phyloP scores from a whole-genome alignment of 352 stramenopile genomes.

The Globisporangium cylindrosporum region DNA sequence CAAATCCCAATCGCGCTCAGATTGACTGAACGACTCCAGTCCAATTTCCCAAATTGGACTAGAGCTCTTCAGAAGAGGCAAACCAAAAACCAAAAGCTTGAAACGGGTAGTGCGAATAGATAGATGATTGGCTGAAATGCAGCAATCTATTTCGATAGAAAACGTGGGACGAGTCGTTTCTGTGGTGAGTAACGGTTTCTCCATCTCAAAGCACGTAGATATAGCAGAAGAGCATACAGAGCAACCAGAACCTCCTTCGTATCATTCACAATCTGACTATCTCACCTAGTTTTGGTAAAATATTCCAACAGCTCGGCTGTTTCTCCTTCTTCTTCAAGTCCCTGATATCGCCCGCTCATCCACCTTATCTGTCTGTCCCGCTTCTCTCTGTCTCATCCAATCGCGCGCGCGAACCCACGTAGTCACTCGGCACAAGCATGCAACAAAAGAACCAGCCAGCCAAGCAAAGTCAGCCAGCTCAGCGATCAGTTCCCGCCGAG shows the following conservation, averaged over 20 bases:
- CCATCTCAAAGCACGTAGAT: not conserved
- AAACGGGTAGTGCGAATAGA: not conserved
- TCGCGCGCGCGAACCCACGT: not conserved
- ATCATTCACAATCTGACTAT: no score
- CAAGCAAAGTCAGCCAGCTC: not conserved
- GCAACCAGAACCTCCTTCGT: no score
- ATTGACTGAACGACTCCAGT: not conserved
- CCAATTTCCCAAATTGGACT: not conserved
- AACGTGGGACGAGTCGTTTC: not conserved
- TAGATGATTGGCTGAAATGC: not conserved
- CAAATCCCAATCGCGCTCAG: not conserved
- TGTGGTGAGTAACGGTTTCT: not conserved
- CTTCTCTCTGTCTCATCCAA: not conserved
- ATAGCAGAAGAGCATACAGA: not conserved
- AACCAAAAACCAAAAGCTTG: not conserved
- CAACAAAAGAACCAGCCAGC: not conserved
- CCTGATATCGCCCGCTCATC: not conserved
- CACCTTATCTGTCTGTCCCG: not conserved
- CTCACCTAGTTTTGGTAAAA: no score
- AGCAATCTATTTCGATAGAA: not conserved
- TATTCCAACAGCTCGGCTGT: not conserved
- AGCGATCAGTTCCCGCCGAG: not conserved
- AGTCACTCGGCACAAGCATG: not conserved
- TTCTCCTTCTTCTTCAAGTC: not conserved
- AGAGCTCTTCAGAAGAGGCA: not conserved